Conservation (phyloP, 1,284 basidiomycete species). For the Volvariella volvacea region DNA sequence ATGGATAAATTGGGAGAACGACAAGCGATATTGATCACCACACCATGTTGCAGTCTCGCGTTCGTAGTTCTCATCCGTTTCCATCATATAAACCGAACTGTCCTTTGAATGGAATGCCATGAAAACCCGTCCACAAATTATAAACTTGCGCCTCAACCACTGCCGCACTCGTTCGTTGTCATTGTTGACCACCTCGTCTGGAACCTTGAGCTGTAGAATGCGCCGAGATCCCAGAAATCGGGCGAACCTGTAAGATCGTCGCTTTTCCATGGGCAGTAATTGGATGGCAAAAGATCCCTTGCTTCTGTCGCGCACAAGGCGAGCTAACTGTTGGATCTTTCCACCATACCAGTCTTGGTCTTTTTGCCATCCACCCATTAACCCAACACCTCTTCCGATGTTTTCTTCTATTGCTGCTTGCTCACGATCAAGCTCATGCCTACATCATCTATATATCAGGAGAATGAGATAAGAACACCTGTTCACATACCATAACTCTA, state of each 20-base stretch:
- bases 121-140: conserved; percentile 58
- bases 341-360: conserved; percentile 60
- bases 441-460: conserved; percentile 20
- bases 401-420: conserved; percentile 52
- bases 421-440: conserved; percentile 64
- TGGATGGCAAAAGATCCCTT: conserved; percentile 30
- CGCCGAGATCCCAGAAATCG: conserved; percentile 57
- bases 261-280: conserved; percentile 48
- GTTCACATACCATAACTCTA: conserved; percentile 26
- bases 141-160: conserved; percentile 42
- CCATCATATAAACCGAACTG: conserved; percentile 50
- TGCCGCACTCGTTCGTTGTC: conserved; percentile 23
- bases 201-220: conserved; percentile 48
- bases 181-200: conserved; percentile 29
- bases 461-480: conserved; percentile 3
- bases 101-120: conserved; percentile 59
- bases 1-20: conserved; percentile 41
- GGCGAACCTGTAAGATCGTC: conserved; percentile 56
- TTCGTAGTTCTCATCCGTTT: conserved; percentile 42
- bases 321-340: conserved; percentile 51
- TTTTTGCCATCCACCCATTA: conserved; percentile 46
- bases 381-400: conserved; percentile 48
- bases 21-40: conserved; percentile 41
- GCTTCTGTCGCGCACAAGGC: conserved; percentile 25
- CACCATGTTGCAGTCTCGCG: conserved; percentile 17